Percentiles rank a stretch among this genome's conserved stretches.
These are phyloP conservation scores for Parathielavia appendiculata DNA, from an alignment of 495 filamentous ascomycete genomes.

Conservation along the genomic window DNA sequence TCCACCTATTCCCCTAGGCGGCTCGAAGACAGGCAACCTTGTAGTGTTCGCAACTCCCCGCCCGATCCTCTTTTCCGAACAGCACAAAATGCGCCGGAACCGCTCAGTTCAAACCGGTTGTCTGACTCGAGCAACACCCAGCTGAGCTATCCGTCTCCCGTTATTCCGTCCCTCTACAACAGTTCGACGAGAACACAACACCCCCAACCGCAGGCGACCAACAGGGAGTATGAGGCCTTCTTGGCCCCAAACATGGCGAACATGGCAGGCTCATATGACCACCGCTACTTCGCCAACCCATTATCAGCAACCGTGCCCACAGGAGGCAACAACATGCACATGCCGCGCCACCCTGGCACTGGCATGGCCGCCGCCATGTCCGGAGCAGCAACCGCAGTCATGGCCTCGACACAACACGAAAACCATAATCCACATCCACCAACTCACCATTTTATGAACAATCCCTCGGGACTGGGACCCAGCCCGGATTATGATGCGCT, in stretches of 20 bases:
- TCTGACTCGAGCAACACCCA: not conserved
- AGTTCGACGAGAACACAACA: not conserved
- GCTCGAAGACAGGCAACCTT: not conserved
- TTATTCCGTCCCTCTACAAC: not conserved
- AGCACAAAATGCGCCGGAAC: not conserved
- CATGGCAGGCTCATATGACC: not conserved
- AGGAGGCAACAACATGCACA: not conserved
- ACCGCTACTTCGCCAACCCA: not conserved
- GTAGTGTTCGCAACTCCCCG: not conserved
- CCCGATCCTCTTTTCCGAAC: not conserved
- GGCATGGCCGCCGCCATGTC: constrained; percentile 3
- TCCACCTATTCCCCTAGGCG: constrained; percentile 5
- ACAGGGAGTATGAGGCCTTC: not conserved
- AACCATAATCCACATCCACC: constrained; percentile 7
- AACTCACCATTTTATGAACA: constrained; percentile 18
- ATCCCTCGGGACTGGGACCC: constrained; percentile 11
- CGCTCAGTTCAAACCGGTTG: not conserved
- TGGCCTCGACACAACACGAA: constrained; percentile 11
- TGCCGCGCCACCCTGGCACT: not conserved
- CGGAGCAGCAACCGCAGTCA: not conserved
- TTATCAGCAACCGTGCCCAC: not conserved
- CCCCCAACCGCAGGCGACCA: not conserved
- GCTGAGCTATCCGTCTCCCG: not conserved
- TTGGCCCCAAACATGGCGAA: not conserved
- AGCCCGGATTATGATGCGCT: constrained; percentile 51